These are phyloP conservation scores for Globisporangium cylindrosporum DNA, from an alignment of 352 stramenopile species.

Conservation along the genomic window DNA sequence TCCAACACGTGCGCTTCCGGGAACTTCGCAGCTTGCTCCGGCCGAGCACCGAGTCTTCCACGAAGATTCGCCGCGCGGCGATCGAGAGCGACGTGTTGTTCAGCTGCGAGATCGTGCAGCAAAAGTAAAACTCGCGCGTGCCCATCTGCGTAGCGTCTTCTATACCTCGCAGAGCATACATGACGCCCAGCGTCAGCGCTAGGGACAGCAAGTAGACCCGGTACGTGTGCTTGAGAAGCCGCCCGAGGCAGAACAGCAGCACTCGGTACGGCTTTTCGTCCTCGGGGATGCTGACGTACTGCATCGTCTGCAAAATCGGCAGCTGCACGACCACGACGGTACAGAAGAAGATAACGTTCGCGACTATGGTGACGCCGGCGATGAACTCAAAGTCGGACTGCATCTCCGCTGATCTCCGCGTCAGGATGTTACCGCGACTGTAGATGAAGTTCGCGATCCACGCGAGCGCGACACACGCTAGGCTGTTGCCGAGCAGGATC, in stretches of 20 bases:
- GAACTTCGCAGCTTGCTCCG: neutral
- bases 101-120: neutral
- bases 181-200: neutral
- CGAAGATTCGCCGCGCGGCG: slow-evolving; percentile 1
- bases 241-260: slow-evolving; percentile 9
- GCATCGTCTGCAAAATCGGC: slow-evolving; percentile 18
- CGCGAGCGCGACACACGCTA: neutral
- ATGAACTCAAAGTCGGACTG: slow-evolving; percentile 11
- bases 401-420: neutral
- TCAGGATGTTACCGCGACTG: slow-evolving; percentile 4
- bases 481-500: slow-evolving; percentile 8
- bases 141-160: neutral
- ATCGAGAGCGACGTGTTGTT: slow-evolving; percentile 10
- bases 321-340: slow-evolving; percentile 17
- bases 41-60: slow-evolving; percentile 1
- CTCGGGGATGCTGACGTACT: slow-evolving; percentile 13
- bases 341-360: slow-evolving; percentile 17
- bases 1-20: neutral
- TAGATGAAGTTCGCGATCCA: slow-evolving; percentile 4
- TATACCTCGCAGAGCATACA: neutral
- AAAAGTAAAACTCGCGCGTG: slow-evolving; percentile 9
- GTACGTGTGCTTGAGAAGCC: slow-evolving; percentile 13
- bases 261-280: neutral
- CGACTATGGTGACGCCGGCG: neutral
- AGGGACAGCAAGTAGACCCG: neutral